Base-by-base conservation (phyloP, 179 eudicot genomes). In the Nepenthes alata region DNA sequence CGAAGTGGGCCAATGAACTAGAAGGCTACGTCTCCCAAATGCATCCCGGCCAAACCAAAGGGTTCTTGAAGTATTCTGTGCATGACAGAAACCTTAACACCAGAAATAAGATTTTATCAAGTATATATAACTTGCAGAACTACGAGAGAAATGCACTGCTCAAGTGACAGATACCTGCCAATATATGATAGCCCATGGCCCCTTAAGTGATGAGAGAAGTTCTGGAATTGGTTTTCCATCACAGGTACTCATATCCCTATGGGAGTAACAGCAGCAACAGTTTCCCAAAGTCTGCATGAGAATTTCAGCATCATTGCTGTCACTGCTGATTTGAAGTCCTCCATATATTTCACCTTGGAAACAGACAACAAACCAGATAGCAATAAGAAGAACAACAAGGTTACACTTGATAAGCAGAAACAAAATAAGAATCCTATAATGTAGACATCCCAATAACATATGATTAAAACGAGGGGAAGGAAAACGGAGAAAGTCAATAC, bases 21-120 rank as follows among this genome's bases (percentile, higher is more conserved):
- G 83, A 65, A 94, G 94, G 79, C 99, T 94, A 59, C 99, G 81
- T 59, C 99, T 83, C 73, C 99, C 97, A 66, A 94, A 73, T 54
- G 91, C 96, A 82, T 94, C 96, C 72, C 91, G 81, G 60, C 96
- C 99, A 74, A 94, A 87, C 97, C 97, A 94, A 48, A 84, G 56
- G 45, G 82, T 90, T 72, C 67, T 84, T 65, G 95, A 80, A 70
- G 78, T 66, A 60, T 71, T 79, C 97, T 94, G 69, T 59, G 68
- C 55, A 71, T 25, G 10, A 50, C 54, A 39, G 34, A 37, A 12
- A 55, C 15, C 15, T 35, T 49, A 55, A 44, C 65, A 62, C 37
- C 65, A 36, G 48, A 52, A 62, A 44, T 44, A 15, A 50, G 11
- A 62, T 36, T 34, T n/a, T 36, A 51, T 36, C 35, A 55, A 54